These are phyloP conservation scores for Didymella pomorum DNA, from an alignment of 2,329 filamentous ascomycete genomes.

Conservation along the genomic window DNA sequence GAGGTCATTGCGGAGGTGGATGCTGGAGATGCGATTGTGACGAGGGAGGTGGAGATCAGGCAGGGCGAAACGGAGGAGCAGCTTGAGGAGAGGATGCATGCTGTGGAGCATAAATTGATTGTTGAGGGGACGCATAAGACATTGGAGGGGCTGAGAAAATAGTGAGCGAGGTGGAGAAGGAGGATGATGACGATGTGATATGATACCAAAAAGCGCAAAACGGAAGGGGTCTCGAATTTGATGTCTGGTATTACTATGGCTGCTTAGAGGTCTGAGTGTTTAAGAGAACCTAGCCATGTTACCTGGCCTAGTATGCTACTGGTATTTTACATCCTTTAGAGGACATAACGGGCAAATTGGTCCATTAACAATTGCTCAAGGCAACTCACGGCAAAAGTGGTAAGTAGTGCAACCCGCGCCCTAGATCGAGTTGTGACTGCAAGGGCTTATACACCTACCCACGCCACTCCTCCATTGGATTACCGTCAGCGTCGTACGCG, in stretches of 20 bases:
- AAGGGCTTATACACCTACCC: too few relatives aligned
- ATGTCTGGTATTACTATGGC: too few relatives aligned
- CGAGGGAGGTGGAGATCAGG: constrained; percentile 71
- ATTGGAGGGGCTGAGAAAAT: constrained; percentile 44
- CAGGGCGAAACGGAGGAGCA: constrained; percentile 65
- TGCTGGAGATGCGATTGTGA: constrained; percentile 75
- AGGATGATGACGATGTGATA: background rate
- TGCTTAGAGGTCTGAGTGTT: too few relatives aligned
- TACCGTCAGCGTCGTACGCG: background rate
- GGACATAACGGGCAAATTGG: background rate
- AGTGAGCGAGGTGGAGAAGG: background rate
- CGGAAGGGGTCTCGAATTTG: background rate
- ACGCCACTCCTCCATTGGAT: background rate
- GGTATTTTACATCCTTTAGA: background rate
- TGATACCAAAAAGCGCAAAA: constrained; percentile 1
- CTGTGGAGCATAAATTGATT: constrained; percentile 78
- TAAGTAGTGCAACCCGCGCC: too few relatives aligned
- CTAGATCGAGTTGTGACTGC: too few relatives aligned
- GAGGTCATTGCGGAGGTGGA: constrained; percentile 81
- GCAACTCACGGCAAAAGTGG: too few relatives aligned
- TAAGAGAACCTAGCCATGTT: background rate
- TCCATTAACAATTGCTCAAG: too few relatives aligned
- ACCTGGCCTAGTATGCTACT: background rate
- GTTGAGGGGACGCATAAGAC: constrained; percentile 72
- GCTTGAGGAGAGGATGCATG: constrained; percentile 77